Evolutionary conservation across 768 basidiomycete species (phyloP).

Genomic region (Punctularia strigosozonata): DNA sequence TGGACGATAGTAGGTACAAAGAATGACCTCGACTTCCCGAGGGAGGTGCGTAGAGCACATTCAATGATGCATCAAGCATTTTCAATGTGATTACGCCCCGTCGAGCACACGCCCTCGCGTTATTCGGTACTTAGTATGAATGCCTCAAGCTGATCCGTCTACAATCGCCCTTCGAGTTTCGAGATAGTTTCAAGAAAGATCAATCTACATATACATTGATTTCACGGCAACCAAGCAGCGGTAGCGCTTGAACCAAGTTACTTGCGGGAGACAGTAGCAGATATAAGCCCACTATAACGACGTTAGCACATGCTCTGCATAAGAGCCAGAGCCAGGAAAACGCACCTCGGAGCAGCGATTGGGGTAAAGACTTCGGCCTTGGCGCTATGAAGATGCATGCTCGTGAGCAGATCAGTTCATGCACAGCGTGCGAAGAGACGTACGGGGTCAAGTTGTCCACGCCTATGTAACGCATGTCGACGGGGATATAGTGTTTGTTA

Average conservation of each 20-base stretch:
- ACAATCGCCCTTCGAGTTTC: too few species aligned
- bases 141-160: too few species aligned
- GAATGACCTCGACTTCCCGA: too few species aligned
- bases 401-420: background rate
- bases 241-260: background rate
- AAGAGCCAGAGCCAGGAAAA: slow-evolving; percentile 8
- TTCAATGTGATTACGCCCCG: too few species aligned
- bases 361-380: slow-evolving; percentile 84
- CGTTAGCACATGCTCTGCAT: too few species aligned
- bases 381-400: slow-evolving; percentile 31
- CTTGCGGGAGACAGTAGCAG: slow-evolving; percentile 42
- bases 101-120: too few species aligned
- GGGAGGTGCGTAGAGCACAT: too few species aligned
- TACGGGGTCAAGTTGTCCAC: slow-evolving; percentile 63
- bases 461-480: slow-evolving; percentile 66
- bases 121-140: too few species aligned
- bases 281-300: slow-evolving; percentile 56
- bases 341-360: slow-evolving; percentile 75
- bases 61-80: too few species aligned
- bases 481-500: slow-evolving; percentile 92
- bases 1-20: too few species aligned
- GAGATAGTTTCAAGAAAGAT: too few species aligned
- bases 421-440: slow-evolving; percentile 12
- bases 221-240: background rate
- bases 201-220: too few species aligned